Evolutionary conservation across 768 basidiomycete genomes (phyloP), one percentile per base, ranked within the genome.

Genomic region (Clavulina sp.): DNA sequence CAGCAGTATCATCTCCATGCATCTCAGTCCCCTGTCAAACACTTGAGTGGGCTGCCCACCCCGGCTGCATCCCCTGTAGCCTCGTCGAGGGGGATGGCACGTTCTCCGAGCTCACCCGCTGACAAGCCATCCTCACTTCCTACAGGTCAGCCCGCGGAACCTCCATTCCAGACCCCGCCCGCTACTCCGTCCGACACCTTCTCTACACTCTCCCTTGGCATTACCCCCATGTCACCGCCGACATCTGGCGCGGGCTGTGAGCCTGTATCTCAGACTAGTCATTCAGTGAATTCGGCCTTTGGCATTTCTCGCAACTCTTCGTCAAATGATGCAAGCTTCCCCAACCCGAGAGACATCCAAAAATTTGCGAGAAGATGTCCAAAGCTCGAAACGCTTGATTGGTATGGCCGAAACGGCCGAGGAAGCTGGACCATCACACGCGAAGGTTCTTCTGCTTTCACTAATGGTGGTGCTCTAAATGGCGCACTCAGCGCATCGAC

Each of bases 331-430:
- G 60, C 65, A n/a, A 64, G 64, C 16, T 60, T 69, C 54, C 68
- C 67, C 4, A 61, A 60, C 18, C 49, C 64, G 19, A 60, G 68
- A 48, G 68, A 69, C 49, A 59, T 69, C 44, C 68, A 66, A 53
- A 61, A 66, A 29, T 65, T 69, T 54, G 64, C 63, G 40, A 62
- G 66, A 47, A 64, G 64, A 48, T 68, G 62, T 51, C 60, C 65
- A n/a, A 60, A 57, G 51, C 52, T 69, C n/a, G 55, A 57, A 24
- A 38, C 58, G 31, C 49, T 69, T 43, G 66, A 65, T 44, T 68
- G 67, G 67, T 65, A 65, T 41, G 66, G 67, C 18, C 62, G 63
- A 30, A 53, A 57, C 52, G 67, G 58, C n/a, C 58, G 64, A 49
- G 67, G 67, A 41, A 57, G 57, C 7, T 68, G 65, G 66, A 46